Evolutionary conservation across 495 filamentous ascomycete species (phyloP).

Genomic region (Cercophora scortea): DNA sequence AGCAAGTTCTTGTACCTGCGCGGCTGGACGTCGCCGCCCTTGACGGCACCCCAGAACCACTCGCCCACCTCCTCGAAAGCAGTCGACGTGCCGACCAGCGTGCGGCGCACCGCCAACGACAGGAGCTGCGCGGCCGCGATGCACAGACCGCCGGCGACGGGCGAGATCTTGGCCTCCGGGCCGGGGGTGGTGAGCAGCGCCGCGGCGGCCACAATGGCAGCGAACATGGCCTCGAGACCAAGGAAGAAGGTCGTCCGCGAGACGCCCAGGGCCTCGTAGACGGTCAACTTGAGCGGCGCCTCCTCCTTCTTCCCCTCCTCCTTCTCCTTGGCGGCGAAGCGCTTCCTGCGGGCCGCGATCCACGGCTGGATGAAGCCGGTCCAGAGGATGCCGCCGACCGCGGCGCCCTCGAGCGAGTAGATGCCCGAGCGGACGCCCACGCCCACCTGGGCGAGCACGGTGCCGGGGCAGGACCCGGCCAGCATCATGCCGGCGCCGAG

Average conservation of each 20-base stretch:
- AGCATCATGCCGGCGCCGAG: conserved; percentile 48
- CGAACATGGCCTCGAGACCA: conserved; percentile 23
- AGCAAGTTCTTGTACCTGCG: conserved; percentile 26
- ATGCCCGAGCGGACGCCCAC: conserved; percentile 37
- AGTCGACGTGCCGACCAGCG: conserved; percentile 43
- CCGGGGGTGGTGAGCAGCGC: conserved; percentile 15
- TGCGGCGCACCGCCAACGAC: conserved; percentile 31
- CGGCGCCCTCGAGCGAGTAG: conserved; percentile 32
- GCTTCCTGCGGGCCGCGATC: conserved; percentile 2
- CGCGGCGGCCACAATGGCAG: conserved; percentile 19
- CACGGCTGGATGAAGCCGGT: conserved; percentile 19
- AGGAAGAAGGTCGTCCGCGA: conserved; percentile 12
- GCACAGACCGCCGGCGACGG: conserved; percentile 37
- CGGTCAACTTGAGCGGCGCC: conserved; percentile 11
- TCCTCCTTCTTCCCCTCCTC: neutral
- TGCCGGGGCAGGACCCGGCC: conserved; percentile 50
- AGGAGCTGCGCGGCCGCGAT: conserved; percentile 42
- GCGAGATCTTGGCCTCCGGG: conserved; percentile 25
- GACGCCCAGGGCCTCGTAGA: conserved; percentile 27
- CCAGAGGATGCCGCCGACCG: conserved; percentile 37
- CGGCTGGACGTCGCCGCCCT: conserved; percentile 13
- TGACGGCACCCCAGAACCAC: conserved; percentile 30
- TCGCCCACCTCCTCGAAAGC: conserved; percentile 45
- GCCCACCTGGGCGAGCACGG: conserved; percentile 45
- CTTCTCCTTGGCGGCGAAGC: neutral